Evolutionary conservation across 139 green algal species (phyloP), one percentile per base, ranked within the genome.

Genomic region (Diplosphaera chodatii): DNA sequence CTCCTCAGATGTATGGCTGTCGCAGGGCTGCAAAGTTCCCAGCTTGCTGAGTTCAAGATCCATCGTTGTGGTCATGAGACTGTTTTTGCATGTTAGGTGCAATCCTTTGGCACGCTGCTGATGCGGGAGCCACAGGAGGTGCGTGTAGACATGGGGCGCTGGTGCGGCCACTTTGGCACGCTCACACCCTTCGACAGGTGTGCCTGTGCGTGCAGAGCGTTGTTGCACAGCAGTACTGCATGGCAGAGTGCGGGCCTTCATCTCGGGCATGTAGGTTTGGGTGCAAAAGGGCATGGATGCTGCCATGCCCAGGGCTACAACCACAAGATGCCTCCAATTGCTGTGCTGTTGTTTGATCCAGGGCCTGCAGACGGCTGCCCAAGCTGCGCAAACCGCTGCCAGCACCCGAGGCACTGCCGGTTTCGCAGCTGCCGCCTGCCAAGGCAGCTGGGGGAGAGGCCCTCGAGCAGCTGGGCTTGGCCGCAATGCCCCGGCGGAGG

Each of bases 141-240:
- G 28, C 55, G 65, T 32, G 48, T 89, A 0, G 77, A 89, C 73
- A 82, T 84, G 76, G 40, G 33, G 20, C 63, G 31, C 25, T 89
- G 78, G 78, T 63, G 40, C 2, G 79, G 85, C 22, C 85, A 90
- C 67, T 91, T 88, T 76, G 85, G 85, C 68, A 87, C 77, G 0
- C 76, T 91, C 28, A 85, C 64, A 31, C 83, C 83, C n/a, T 88
- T 85, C 65, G 41, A 72, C 29, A 73, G 66, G 31, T n/a, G n/a
- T n/a, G n/a, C n/a, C n/a, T n/a, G n/a, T n/a, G n/a, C n/a, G n/a
- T n/a, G n/a, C n/a, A n/a, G n/a, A n/a, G n/a, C n/a, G n/a, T n/a
- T n/a, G n/a, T n/a, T n/a, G n/a, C n/a, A n/a, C n/a, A n/a, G n/a
- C n/a, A n/a, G n/a, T n/a, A n/a, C n/a, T n/a, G n/a, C n/a, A n/a